Percentiles rank a stretch among this genome's conserved stretches.
These are phyloP conservation scores for Candida insectorum DNA, from an alignment of 805 yeast genomes.

Conservation along the genomic window DNA sequence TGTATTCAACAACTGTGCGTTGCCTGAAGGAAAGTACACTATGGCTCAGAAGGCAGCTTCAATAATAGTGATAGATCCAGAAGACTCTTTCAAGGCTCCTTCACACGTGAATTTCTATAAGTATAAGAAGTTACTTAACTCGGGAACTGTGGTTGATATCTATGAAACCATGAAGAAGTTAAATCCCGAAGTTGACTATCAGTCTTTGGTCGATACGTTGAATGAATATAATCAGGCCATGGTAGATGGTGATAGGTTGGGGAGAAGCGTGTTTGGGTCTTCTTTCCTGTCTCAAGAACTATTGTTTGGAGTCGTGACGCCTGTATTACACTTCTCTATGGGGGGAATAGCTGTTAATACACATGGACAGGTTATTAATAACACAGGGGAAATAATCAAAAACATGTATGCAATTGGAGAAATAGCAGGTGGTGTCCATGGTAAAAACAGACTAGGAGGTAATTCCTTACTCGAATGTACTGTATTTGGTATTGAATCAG, in stretches of 20 bases:
- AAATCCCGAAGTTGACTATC: slow-evolving; percentile 12
- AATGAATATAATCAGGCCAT: slow-evolving; percentile 13
- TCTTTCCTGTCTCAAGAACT: slow-evolving; percentile 19
- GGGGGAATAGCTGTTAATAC: slow-evolving; percentile 62
- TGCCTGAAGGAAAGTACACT: slow-evolving; percentile 9
- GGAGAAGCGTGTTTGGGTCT: slow-evolving; percentile 14
- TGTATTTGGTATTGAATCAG: slow-evolving; percentile 22
- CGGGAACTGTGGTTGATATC: slow-evolving; percentile 20
- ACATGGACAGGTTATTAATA: slow-evolving; percentile 36
- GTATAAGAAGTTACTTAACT: slow-evolving; percentile 21
- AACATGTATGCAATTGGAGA: slow-evolving; percentile 48
- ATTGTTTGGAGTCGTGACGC: slow-evolving; percentile 53
- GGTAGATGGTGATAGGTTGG: slow-evolving; percentile 25
- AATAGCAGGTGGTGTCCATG: slow-evolving; percentile 46
- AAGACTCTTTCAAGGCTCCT: slow-evolving; percentile 42
- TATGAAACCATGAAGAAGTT: slow-evolving; percentile 10
- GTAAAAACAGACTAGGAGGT: slow-evolving; percentile 43
- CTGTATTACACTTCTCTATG: slow-evolving; percentile 67
- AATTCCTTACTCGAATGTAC: slow-evolving; percentile 44
- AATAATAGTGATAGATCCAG: slow-evolving; percentile 35
- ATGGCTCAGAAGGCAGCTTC: slow-evolving; percentile 13
- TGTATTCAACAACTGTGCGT: slow-evolving; percentile 26
- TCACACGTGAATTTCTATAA: slow-evolving; percentile 51
- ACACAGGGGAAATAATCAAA: slow-evolving; percentile 25
- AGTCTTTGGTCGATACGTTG: slow-evolving; percentile 12